These are phyloP conservation scores for Daedaleopsis sinensis DNA, from an alignment of 768 basidiomycete species.

Conservation along the genomic window DNA sequence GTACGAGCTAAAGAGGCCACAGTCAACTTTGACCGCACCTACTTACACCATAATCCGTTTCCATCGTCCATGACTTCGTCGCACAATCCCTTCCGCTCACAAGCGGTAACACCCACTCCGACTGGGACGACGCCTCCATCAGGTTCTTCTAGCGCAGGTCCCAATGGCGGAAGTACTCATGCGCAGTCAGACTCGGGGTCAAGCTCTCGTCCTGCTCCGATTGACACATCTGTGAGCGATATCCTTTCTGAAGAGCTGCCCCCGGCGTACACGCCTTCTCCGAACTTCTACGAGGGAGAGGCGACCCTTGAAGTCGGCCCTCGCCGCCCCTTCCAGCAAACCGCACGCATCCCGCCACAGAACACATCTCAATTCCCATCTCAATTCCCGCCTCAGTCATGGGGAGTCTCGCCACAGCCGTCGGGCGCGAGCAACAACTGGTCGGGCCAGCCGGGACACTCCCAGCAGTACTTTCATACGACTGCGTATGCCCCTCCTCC, in stretches of 20 bases:
- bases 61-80: slow-evolving; percentile 8
- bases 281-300: slow-evolving; percentile 60
- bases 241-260: slow-evolving; percentile 57
- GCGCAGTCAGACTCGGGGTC: background rate
- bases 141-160: background rate
- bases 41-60: background rate
- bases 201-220: background rate
- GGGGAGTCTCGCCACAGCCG: slow-evolving; percentile 21
- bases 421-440: slow-evolving; percentile 8
- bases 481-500: background rate
- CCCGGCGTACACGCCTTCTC: slow-evolving; percentile 67
- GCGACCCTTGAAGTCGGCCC: slow-evolving; percentile 66
- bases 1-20: no score
- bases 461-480: slow-evolving; percentile 3
- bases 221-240: slow-evolving; percentile 17
- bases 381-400: slow-evolving; percentile 15
- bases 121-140: slow-evolving; percentile 25
- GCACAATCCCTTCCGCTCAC: slow-evolving; percentile 40
- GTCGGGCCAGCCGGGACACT: slow-evolving; percentile 12
- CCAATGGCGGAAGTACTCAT: background rate
- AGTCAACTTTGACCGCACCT: background rate
- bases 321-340: slow-evolving; percentile 58
- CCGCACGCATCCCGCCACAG: slow-evolving; percentile 27
- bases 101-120: slow-evolving; percentile 30
- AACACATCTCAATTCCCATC: slow-evolving; percentile 14